Percentiles rank a stretch among this genome's conserved stretches.
phyloP scores from a whole-genome alignment of 2,329 filamentous ascomycete genomes.

The Ascomycota sp. region DNA sequence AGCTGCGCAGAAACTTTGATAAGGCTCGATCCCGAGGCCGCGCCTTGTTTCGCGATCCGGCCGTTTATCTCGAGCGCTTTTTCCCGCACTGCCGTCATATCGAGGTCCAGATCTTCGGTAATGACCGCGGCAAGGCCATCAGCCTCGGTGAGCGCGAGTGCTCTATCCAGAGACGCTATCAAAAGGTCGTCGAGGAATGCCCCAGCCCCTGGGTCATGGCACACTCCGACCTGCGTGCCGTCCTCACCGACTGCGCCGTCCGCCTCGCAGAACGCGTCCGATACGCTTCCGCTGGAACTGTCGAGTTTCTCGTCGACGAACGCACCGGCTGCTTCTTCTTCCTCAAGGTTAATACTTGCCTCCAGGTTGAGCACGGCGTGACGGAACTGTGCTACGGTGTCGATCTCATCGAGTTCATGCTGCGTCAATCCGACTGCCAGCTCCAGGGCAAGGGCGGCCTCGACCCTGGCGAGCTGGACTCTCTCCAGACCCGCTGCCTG shows the following conservation, averaged over 20 bases:
- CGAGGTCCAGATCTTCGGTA: conserved; percentile 48
- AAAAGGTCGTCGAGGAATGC: conserved; percentile 52
- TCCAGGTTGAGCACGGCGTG: conserved; percentile 63
- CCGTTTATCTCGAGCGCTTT: conserved; percentile 43
- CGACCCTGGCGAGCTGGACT: conserved; percentile 5
- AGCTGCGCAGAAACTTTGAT: conserved; percentile 30
- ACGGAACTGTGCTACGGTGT: conserved; percentile 58
- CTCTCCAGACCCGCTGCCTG: not conserved
- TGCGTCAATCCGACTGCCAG: conserved; percentile 11
- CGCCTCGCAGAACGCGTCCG: conserved; percentile 6
- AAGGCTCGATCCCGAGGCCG: conserved; percentile 34
- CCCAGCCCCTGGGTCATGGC: conserved; percentile 37
- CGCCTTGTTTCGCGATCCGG: conserved; percentile 38
- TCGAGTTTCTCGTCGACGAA: conserved; percentile 43
- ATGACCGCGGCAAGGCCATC: conserved; percentile 26
- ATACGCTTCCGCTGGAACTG: conserved; percentile 14
- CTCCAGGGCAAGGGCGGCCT: not conserved
- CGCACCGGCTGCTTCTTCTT: conserved; percentile 38
- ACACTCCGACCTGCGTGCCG: conserved; percentile 11
- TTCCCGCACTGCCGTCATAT: conserved; percentile 42
- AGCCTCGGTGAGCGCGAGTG: conserved; percentile 47
- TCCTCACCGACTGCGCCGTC: conserved; percentile 4
- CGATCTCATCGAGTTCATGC: conserved; percentile 40
- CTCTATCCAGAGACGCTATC: conserved; percentile 44
- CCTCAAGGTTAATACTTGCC: conserved; percentile 32